These are phyloP conservation scores for Rhododendron ferrugineum DNA, from an alignment of 148 eudicot genomes.

Conservation along the genomic window DNA sequence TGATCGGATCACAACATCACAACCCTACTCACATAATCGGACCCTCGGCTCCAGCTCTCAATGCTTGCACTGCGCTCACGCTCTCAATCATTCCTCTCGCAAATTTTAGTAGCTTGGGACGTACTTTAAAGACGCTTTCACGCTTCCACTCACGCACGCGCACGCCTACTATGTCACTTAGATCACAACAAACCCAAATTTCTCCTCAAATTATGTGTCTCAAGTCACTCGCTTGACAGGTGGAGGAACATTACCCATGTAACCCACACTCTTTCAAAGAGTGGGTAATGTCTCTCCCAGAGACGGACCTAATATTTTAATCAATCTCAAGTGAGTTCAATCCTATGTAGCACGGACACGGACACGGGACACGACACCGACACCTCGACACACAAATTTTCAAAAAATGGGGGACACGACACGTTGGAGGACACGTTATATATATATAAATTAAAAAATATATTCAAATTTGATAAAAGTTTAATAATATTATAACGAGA, in stretches of 20 bases:
- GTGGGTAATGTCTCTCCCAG: neutral
- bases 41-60: neutral
- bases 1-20: neutral
- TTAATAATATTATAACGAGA: too few relatives aligned
- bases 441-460: too few relatives aligned
- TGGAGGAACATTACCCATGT: neutral
- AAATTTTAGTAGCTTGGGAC: neutral
- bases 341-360: too few relatives aligned
- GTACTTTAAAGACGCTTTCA: neutral
- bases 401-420: too few relatives aligned
- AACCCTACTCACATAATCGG: neutral
- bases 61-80: neutral
- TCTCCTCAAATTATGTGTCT: neutral
- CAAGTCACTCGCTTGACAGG: neutral
- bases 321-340: neutral
- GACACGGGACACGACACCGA: too few relatives aligned
- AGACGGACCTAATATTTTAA: neutral
- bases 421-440: too few relatives aligned
- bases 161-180: neutral
- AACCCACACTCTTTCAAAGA: neutral
- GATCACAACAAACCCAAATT: neutral
- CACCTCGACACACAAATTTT: too few relatives aligned
- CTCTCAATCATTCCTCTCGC: neutral
- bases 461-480: too few relatives aligned
- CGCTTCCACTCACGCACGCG: neutral